A percentile compares a stretch with the other conserved stretches of the same genome.
Conservation (phyloP, 306 rosid genomes). For the Cotoneaster glaucophyllus region DNA sequence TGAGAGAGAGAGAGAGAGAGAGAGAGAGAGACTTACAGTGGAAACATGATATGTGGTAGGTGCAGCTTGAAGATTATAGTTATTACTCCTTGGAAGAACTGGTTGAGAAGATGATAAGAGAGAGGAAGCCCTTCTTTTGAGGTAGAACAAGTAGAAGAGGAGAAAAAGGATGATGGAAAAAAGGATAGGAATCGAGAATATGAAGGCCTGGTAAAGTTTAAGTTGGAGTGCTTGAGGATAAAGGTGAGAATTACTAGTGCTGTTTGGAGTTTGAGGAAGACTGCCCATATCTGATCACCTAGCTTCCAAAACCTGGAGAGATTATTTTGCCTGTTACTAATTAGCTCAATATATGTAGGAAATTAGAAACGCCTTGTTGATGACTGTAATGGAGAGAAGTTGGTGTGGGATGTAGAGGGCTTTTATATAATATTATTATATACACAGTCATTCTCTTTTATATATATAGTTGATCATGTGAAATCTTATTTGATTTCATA, state of each 20-base stretch:
- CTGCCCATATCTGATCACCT: constrained; percentile 30
- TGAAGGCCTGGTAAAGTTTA: constrained; percentile 86
- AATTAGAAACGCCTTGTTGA: neutral
- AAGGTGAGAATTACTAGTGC: constrained; percentile 38
- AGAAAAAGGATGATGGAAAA: constrained; percentile 73
- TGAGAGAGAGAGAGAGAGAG: neutral
- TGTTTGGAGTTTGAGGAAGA: constrained; percentile 41
- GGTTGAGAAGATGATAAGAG: constrained; percentile 39
- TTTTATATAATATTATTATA: no score
- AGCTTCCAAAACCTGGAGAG: neutral
- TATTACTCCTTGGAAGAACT: constrained; percentile 29
- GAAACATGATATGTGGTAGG: constrained; percentile 18
- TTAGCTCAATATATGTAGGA: neutral
- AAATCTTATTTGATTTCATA: no score
- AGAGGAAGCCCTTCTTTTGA: constrained; percentile 71
- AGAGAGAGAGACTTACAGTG: constrained; percentile 34
- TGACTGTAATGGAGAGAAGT: neutral
- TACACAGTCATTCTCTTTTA: no score
- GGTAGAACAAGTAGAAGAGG: constrained; percentile 78
- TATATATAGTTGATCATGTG: no score
- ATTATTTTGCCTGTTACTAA: neutral
- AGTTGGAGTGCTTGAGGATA: constrained; percentile 77
- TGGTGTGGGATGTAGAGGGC: neutral
- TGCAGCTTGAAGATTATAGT: constrained; percentile 21
- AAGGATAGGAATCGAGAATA: constrained; percentile 82